phyloP scores from a whole-genome alignment of 805 yeast species.

The Kodamaea kakaduensis region DNA sequence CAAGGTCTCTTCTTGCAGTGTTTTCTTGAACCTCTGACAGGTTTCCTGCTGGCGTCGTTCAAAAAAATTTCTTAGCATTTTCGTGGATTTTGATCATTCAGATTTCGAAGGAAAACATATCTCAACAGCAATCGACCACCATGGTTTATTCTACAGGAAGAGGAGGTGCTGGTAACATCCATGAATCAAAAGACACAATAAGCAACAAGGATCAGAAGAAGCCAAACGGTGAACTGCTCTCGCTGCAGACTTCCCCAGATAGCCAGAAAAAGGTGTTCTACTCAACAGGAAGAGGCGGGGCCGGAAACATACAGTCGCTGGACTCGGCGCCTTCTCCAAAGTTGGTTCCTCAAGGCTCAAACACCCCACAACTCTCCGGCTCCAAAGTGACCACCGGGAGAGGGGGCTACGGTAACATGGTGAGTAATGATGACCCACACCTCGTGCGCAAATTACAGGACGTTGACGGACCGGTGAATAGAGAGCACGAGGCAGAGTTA shows the following conservation, averaged over 20 bases:
- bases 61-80: too few species aligned
- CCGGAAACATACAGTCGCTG: constrained; percentile 55
- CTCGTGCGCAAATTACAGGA: constrained; percentile 63
- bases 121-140: not conserved
- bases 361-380: constrained; percentile 55
- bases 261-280: constrained; percentile 31
- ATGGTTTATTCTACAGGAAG: constrained; percentile 35
- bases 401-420: constrained; percentile 78
- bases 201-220: constrained; percentile 15
- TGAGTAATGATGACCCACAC: constrained; percentile 55
- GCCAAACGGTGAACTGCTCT: not conserved
- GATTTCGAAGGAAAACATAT: not conserved
- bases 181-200: constrained; percentile 15
- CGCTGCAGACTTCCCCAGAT: constrained; percentile 6
- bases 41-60: too few species aligned
- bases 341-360: constrained; percentile 55
- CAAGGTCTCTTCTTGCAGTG: too few species aligned
- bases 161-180: constrained; percentile 39
- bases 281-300: constrained; percentile 80
- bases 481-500: constrained; percentile 27
- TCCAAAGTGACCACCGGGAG: constrained; percentile 67
- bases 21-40: too few species aligned
- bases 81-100: too few species aligned
- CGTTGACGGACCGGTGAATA: constrained; percentile 41
- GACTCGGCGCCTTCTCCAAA: constrained; percentile 48